Conservation (phyloP, 2,329 filamentous ascomycete species). For the Pseudopithomyces chartarum region DNA sequence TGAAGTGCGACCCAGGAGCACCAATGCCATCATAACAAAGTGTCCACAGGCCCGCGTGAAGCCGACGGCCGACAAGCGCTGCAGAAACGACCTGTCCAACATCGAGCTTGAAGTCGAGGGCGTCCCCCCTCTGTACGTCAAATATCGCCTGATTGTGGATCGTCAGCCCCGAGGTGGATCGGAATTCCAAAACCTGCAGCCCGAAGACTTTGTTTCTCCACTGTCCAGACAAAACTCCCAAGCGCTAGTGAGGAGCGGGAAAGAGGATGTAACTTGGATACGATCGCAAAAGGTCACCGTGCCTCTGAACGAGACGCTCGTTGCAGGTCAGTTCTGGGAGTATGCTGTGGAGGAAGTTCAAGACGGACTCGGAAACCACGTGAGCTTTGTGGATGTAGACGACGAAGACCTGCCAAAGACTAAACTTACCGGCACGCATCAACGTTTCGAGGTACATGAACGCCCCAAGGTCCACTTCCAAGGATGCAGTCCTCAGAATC, state of each 20-base stretch:
- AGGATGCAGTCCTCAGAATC: conserved; percentile 78
- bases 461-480: conserved; percentile 74
- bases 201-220: conserved; percentile 82
- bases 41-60: conserved; percentile 82
- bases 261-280: conserved; percentile 80
- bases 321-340: conserved; percentile 77
- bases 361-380: conserved; percentile 85
- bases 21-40: conserved; percentile 81
- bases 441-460: conserved; percentile 84
- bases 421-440: conserved; percentile 68
- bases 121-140: conserved; percentile 88
- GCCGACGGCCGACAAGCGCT: conserved; percentile 69
- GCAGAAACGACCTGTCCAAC: conserved; percentile 85
- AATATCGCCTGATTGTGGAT: conserved; percentile 88
- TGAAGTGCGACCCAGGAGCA: conserved; percentile 77
- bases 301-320: conserved; percentile 87
- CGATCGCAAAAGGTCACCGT: conserved; percentile 75
- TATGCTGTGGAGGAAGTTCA: conserved; percentile 92
- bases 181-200: conserved; percentile 85
- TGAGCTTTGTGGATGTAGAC: conserved; percentile 69
- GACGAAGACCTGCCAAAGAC: conserved; percentile 68
- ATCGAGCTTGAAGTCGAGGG: conserved; percentile 82
- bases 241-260: conserved; percentile 60
- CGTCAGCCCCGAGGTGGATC: conserved; percentile 81
- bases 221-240: conserved; percentile 66